Evolutionary conservation across 192 early-diverging fungal genomes (phyloP).

Genomic region (Rhizoclosmatium sp.): DNA sequence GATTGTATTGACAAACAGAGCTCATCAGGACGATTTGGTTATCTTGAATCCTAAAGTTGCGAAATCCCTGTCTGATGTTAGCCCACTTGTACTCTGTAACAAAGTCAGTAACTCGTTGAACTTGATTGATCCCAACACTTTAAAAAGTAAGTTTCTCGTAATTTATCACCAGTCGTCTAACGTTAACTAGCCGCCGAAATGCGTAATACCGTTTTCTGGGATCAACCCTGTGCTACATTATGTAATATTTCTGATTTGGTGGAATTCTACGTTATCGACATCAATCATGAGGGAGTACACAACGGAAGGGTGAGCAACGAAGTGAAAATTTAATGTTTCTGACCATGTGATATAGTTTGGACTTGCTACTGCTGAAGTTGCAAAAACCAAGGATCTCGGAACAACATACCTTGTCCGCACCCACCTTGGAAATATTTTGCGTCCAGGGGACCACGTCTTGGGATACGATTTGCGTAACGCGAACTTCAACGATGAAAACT

Average conservation of each 20-base stretch:
- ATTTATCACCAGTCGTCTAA: not conserved
- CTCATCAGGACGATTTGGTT: slow-evolving; percentile 82
- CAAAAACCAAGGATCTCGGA: slow-evolving; percentile 79
- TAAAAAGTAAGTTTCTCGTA: slow-evolving; percentile 47
- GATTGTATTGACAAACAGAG: not conserved
- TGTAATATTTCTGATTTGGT: slow-evolving; percentile 80
- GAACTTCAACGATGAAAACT: slow-evolving; percentile 92
- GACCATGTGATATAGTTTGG: slow-evolving; percentile 54
- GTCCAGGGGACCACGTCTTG: slow-evolving; percentile 88
- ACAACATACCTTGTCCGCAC: slow-evolving; percentile 82
- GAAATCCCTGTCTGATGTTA: slow-evolving; percentile 82
- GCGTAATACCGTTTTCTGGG: slow-evolving; percentile 81
- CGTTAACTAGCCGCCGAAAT: slow-evolving; percentile 65
- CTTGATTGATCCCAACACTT: slow-evolving; percentile 87
- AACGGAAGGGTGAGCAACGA: slow-evolving; percentile 47
- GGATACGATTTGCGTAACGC: slow-evolving; percentile 89
- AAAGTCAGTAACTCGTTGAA: slow-evolving; percentile 89
- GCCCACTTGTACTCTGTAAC: slow-evolving; percentile 82
- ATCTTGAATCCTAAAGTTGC: slow-evolving; percentile 87
- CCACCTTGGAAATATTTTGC: slow-evolving; percentile 90
- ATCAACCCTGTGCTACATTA: slow-evolving; percentile 78
- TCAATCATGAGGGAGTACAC: slow-evolving; percentile 80
- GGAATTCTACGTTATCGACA: slow-evolving; percentile 96
- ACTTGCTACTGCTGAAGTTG: slow-evolving; percentile 89
- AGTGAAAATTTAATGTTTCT: too few species aligned